Evolutionary conservation across 352 stramenopile species (phyloP), one percentile per base, ranked within the genome.

Genomic region (Pythium monospermum): DNA sequence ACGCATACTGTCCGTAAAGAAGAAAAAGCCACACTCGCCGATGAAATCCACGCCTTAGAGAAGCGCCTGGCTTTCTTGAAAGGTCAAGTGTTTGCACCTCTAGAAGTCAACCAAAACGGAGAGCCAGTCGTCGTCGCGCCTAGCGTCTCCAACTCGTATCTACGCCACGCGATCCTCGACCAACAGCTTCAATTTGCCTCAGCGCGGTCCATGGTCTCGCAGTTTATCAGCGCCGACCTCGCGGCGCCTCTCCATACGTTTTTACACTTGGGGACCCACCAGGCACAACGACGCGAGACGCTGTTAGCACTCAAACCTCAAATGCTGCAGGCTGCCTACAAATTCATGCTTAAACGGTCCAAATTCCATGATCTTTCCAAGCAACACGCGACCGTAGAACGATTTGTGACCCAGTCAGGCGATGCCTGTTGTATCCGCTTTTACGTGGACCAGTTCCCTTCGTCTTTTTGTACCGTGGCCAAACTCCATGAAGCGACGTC

Each of bases 381-480:
- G 30, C 58, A 68, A 21, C 76, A 79, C 43, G 50, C 60, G 0
- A 65, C 72, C 16, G 57, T 78, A 19, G 67, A 75, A 44, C 59
- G 67, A n/a, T 84, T 81, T 21, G 68, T 76, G 51, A 69, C 66
- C 15, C 26, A 64, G 11, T 50, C 59, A 7, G 72, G 74, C 15
- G 72, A 85, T 50, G 78, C 61, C 33, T 85, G 71, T 43, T 68
- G 73, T 32, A 49, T 66, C 39, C 63, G 66, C 7, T 83, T 80
- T 43, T 70, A 75, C 49, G 62, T 85, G 16, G 61, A 76, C 8
- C 72, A 76, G 49, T 73, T 83, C 21, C 66, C 73, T 26, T 61
- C 59, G 32, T 53, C 57, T 12, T 36, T 59, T 5, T 53, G 43
- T 3, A 69, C 56, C 6, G 69, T 81, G 11, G 64, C 61, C 28